phyloP scores from a whole-genome alignment of 805 yeast genomes.

The Candida nemodendra region DNA sequence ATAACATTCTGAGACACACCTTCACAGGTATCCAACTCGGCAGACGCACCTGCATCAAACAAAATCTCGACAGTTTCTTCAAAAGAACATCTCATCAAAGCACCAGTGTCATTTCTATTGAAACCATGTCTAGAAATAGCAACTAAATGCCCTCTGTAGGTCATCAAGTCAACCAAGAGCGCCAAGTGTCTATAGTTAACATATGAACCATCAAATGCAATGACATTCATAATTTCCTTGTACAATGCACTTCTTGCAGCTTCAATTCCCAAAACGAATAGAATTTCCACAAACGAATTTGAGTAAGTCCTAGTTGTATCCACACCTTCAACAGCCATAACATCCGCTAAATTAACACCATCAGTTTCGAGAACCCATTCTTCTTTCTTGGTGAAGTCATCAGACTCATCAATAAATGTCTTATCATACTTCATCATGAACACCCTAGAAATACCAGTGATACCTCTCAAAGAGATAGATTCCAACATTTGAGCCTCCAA shows the following conservation, averaged over 20 bases:
- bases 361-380: conserved; percentile 99
- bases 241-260: conserved; percentile 95
- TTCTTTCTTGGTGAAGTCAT: conserved; percentile 84
- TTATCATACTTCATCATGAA: conserved; percentile 85
- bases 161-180: conserved; percentile 95
- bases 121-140: conserved; percentile 99
- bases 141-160: conserved; percentile 96
- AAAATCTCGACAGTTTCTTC: conserved; percentile 98
- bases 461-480: conserved; percentile 92
- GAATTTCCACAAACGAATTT: conserved; percentile 92
- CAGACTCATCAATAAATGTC: conserved; percentile 70
- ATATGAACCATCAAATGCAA: conserved; percentile 99
- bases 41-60: conserved; percentile 97
- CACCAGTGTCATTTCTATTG: conserved; percentile 98
- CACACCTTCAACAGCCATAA: conserved; percentile 92
- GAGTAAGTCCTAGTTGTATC: conserved; percentile 90
- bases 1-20: conserved; percentile 98
- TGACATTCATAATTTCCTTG: conserved; percentile 92
- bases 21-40: conserved; percentile 95
- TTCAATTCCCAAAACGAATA: conserved; percentile 95
- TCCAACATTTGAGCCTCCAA: conserved; percentile 96
- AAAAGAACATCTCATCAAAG: conserved; percentile 98
- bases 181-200: conserved; percentile 99
- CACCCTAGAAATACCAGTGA: conserved; percentile 86
- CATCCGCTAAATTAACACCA: conserved; percentile 95